Base-by-base conservation (phyloP, 2,329 filamentous ascomycete species). In the Neonectria magnoliae region DNA sequence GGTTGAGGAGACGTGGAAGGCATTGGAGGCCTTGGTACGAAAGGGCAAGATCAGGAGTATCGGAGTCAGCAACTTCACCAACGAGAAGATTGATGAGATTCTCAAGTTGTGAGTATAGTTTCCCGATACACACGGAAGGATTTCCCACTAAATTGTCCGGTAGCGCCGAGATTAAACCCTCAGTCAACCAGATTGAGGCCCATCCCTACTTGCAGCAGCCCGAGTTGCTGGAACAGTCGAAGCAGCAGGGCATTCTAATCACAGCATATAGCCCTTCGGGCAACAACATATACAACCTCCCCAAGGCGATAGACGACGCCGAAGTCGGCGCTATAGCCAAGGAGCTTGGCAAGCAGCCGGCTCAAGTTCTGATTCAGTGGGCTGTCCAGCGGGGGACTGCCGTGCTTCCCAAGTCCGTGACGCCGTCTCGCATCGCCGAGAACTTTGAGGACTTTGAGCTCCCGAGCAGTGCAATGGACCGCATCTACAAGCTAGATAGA, bases 191-290 rank as follows among this genome's bases (percentile, higher is more conserved):
- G 76, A 80, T 87, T 18, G 70, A 72, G 47, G 62, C 68, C 2
- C 70, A 72, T 10, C 70, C 68, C 64, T 75, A 90, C 71, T 81
- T 92, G 14, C 90, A 91, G 74, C 90, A 88, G 73, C 79, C 80
- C 4, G 81, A 85, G 25, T 78, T 92, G 42, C 76, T 90, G 8
- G 79, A 84, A 14, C 88, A 56, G 56, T 66, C 47, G 4, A 50
- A 60, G 41, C 5, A 63, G 25, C 52, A 90, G 76, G 81, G 81
- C 64, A 90, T 91, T 66, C 80, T 87, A 63, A 77, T 91, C 57
- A 85, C 88, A 70, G 88, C 88, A 4, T 91, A 91, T 78, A 90
- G 87, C 51, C 89, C 89, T 5, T 84, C 91, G 22, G 89, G 84
- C 14, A 87, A 87, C 77, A 88, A 86, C 76, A 73, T 76, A 59